Percentiles rank a stretch among this genome's conserved stretches.
These are phyloP conservation scores for Cephalotrichum gorgonifer DNA, from an alignment of 2,329 filamentous ascomycete genomes.

Conservation along the genomic window DNA sequence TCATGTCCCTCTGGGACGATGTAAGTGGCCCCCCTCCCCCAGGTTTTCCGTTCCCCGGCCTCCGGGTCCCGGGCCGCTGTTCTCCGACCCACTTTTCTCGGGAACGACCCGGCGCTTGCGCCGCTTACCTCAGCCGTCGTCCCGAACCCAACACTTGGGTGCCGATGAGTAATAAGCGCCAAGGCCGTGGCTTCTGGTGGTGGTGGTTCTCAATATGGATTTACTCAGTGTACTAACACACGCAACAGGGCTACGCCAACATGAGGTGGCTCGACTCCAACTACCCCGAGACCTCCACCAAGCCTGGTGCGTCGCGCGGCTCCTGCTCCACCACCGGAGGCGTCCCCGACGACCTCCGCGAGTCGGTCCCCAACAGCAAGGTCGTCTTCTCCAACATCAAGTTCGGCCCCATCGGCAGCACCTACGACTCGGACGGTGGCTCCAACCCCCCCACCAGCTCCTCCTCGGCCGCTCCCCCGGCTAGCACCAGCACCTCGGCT, in stretches of 20 bases:
- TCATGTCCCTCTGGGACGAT: conserved; percentile 46
- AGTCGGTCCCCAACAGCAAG: conserved; percentile 11
- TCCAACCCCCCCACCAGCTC: no score
- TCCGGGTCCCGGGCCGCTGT: no score
- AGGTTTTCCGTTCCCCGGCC: no score
- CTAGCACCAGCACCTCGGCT: conserved; percentile 7
- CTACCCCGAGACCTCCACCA: conserved; percentile 30
- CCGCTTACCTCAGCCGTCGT: neutral
- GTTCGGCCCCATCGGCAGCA: conserved; percentile 34
- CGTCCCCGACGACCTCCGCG: conserved; percentile 13
- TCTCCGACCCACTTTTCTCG: no score
- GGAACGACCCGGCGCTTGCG: no score
- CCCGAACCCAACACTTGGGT: neutral
- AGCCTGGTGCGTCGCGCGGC: conserved; percentile 14
- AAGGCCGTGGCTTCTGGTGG: no score
- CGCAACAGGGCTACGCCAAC: conserved; percentile 38
- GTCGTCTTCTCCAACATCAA: conserved; percentile 40
- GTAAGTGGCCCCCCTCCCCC: conserved; percentile 10
- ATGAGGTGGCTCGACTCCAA: conserved; percentile 68
- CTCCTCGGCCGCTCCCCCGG: neutral
- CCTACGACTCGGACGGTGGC: conserved; percentile 11
- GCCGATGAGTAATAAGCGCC: no score
- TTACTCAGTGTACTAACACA: no score
- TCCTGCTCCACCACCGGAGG: conserved; percentile 14
- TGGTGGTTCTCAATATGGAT: no score